A percentile compares a stretch with the other conserved stretches of the same genome.
Conservation (phyloP, 768 basidiomycete species). For the Termitomyces sp. region DNA sequence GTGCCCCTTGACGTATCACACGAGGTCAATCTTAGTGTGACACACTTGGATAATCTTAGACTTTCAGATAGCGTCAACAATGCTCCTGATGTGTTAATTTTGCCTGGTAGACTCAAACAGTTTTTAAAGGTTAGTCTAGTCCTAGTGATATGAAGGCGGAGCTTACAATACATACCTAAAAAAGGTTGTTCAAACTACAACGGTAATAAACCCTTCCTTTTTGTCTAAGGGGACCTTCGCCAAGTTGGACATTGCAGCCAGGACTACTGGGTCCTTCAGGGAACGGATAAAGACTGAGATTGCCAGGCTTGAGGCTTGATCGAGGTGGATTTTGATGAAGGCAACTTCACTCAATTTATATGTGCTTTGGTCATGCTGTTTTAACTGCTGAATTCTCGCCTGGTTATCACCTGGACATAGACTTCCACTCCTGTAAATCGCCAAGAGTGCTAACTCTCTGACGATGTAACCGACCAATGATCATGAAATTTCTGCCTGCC, state of each 20-base stretch:
- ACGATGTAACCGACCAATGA: too few relatives aligned
- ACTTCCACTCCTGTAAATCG: neutral
- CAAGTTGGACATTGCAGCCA: conserved; percentile 32
- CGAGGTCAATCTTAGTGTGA: conserved; percentile 88
- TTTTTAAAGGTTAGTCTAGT: conserved; percentile 69
- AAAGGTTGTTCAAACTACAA: conserved; percentile 78
- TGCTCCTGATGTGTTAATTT: conserved; percentile 79
- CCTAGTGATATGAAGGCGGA: neutral
- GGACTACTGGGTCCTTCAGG: conserved; percentile 19
- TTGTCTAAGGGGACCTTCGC: conserved; percentile 58
- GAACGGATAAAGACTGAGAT: conserved; percentile 31
- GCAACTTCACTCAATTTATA: neutral
- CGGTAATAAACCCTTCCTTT: conserved; percentile 83
- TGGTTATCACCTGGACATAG: neutral
- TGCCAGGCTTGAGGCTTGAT: conserved; percentile 16
- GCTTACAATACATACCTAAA: neutral
- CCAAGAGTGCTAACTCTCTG: too few relatives aligned
- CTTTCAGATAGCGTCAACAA: conserved; percentile 34
- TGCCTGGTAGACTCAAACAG: conserved; percentile 86
- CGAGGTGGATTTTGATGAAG: neutral
- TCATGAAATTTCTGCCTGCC: too few relatives aligned
- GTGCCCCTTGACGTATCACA: conserved; percentile 64
- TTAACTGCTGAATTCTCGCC: neutral
- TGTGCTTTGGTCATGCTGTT: neutral
- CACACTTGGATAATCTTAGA: conserved; percentile 52